Evolutionary conservation across 106 monocot genomes (phyloP).

Genomic region (Dendrobium catenatum): DNA sequence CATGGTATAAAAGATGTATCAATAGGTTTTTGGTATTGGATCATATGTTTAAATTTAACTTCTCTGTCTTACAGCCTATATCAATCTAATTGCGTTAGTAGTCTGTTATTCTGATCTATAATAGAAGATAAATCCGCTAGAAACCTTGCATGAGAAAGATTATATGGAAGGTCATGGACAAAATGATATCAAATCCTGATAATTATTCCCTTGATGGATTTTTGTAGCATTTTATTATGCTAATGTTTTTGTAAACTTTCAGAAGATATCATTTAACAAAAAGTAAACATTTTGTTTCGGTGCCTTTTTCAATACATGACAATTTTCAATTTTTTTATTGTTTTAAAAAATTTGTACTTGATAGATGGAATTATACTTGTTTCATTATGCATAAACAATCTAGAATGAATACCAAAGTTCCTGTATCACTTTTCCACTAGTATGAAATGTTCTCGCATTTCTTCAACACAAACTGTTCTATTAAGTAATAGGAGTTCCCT

Average conservation of each 20-base stretch:
- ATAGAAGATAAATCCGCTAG: neutral
- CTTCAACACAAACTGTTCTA: neutral
- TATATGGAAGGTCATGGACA: neutral
- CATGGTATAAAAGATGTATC: neutral
- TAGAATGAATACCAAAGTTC: neutral
- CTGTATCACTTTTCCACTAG: neutral
- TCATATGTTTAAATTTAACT: neutral
- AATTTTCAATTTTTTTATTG: neutral
- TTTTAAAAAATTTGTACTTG: neutral
- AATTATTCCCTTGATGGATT: neutral
- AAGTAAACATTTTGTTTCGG: neutral
- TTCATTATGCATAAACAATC: neutral
- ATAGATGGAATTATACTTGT: neutral
- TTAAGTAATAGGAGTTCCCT: neutral
- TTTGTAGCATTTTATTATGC: slow-evolving; percentile 1
- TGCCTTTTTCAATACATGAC: neutral
- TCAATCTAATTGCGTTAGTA: too few species aligned
- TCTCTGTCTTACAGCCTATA: neutral
- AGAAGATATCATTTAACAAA: neutral
- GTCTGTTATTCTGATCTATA: too few species aligned
- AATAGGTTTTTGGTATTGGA: neutral
- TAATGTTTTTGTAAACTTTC: neutral
- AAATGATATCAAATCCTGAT: neutral
- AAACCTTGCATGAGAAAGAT: neutral
- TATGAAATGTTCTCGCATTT: neutral